Base-by-base conservation (phyloP, 495 filamentous ascomycete species). In the Penicillium bialowiezense region DNA sequence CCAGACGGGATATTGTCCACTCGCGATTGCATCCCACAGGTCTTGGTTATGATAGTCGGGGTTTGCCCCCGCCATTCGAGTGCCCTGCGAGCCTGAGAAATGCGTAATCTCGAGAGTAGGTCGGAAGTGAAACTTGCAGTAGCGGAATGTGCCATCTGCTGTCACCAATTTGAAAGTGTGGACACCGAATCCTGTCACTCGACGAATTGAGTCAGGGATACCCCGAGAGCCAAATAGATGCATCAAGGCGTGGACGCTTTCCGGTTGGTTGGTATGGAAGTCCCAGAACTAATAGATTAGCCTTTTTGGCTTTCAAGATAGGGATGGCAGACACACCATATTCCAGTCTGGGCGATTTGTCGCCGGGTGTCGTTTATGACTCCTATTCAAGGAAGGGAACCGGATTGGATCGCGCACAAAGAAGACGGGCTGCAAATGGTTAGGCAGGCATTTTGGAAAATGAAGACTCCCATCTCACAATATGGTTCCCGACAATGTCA, bases 221-320 rank as follows among this genome's bases (percentile, higher is more conserved):
- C 85, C 86, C 36, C 82, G 78, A 48, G 83, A 81, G 12, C 74
- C 74, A 56, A 89, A 88, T 17, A 89, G 72, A 44, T 78, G 74
- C 83, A 89, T 86, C 28, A 88, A 59, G n/a, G 76, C 72, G 64
- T 88, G 85, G 13, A 82, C 72, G 29, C 78, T 68, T 47, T 67
- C 64, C n/a, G 54, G 58, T 14, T 62, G 53, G 44, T 64, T 64
- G 17, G 47, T 46, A 37, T 67, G 64, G 51, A 68, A 68, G 41
- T 85, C 81, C 81, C 79, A 84, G 60, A 82, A 83, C 65, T 68
- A 9, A 19, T 24, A 2, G 8, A 3, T 41, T 26, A 41, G 38
- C 28, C 38, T 37, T 14, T 36, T 37, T n/a, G 7, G 36, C 18
- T 31, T n/a, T 3, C 12, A 1, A 7, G 5, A 41, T 14, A 8